Percentiles rank a stretch among this genome's conserved stretches.
These are phyloP conservation scores for Plantago ovata DNA, from an alignment of 257 asterid species.

Conservation along the genomic window DNA sequence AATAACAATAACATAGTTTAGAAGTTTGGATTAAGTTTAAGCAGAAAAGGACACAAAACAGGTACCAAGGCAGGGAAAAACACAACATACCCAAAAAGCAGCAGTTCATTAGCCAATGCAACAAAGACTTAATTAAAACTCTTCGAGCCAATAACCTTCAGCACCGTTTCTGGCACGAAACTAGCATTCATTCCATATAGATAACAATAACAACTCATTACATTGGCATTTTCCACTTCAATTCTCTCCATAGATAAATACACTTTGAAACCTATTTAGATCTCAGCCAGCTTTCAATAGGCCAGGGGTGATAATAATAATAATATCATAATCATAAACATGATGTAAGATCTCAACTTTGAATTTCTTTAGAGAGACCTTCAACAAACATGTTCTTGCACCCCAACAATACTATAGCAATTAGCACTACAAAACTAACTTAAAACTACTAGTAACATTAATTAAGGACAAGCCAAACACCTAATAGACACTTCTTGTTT, in stretches of 20 bases:
- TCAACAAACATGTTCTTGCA: too few species aligned
- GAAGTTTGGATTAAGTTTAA: neutral
- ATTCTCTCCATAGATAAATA: too few species aligned
- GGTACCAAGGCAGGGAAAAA: neutral
- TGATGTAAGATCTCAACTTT: too few species aligned
- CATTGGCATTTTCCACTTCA: neutral
- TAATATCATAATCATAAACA: too few species aligned
- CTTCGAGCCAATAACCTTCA: neutral
- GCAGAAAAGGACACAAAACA: neutral
- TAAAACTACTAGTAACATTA: neutral
- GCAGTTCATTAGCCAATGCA: constrained; percentile 14
- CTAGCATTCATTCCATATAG: constrained; percentile 9
- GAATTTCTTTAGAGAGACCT: too few species aligned
- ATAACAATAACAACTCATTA: neutral
- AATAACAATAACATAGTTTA: too few species aligned
- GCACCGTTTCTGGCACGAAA: constrained; percentile 9
- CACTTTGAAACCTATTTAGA: too few species aligned
- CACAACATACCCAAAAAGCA: constrained; percentile 10
- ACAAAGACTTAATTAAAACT: neutral
- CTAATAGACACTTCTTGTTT: neutral
- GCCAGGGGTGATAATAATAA: too few species aligned
- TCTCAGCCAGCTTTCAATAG: too few species aligned
- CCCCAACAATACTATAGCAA: too few species aligned
- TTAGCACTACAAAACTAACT: too few species aligned
- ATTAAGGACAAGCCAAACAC: neutral